These are phyloP conservation scores for Cercophora sp. DNA, from an alignment of 495 filamentous ascomycete species.

Conservation along the genomic window DNA sequence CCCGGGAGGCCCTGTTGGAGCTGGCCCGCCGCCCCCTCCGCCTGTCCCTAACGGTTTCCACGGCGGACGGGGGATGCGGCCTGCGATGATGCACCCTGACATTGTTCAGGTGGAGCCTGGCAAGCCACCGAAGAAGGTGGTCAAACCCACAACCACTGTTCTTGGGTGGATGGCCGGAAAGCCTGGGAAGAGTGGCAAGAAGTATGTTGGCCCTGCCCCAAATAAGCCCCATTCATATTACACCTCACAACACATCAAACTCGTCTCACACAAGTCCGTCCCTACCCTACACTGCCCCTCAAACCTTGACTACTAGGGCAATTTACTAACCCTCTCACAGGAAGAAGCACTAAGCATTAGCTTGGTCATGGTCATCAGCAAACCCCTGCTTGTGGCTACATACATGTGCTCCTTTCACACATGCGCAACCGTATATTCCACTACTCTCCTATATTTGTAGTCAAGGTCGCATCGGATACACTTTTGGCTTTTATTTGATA, in stretches of 20 bases:
- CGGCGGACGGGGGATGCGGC: neutral
- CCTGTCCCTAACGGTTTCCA: conserved; percentile 1
- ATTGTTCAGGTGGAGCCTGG: conserved; percentile 15
- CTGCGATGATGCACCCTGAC: conserved; percentile 2
- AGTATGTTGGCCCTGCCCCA: conserved; percentile 23
- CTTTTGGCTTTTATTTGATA: conserved; percentile 33
- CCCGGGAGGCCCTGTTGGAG: conserved; percentile 14
- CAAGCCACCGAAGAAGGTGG: conserved; percentile 8
- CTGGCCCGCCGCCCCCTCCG: conserved; percentile 18
- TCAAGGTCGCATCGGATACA: too few relatives aligned
- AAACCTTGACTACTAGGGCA: neutral
- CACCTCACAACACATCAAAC: conserved; percentile 5
- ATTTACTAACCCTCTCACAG: conserved; percentile 3
- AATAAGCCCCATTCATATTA: conserved; percentile 8
- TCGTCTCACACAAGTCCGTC: conserved; percentile 15
- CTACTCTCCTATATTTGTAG: too few relatives aligned
- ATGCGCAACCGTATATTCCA: too few relatives aligned
- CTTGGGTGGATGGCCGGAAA: conserved; percentile 40
- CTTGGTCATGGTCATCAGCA: too few relatives aligned
- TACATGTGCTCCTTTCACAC: too few relatives aligned
- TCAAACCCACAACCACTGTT: conserved; percentile 19
- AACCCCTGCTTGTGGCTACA: too few relatives aligned
- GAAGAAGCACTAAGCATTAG: conserved; percentile 2
- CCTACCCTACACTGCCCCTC: neutral
- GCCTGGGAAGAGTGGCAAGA: conserved; percentile 30